phyloP scores from a whole-genome alignment of 116 monocot species.

The Dioscorea cayenensis region DNA sequence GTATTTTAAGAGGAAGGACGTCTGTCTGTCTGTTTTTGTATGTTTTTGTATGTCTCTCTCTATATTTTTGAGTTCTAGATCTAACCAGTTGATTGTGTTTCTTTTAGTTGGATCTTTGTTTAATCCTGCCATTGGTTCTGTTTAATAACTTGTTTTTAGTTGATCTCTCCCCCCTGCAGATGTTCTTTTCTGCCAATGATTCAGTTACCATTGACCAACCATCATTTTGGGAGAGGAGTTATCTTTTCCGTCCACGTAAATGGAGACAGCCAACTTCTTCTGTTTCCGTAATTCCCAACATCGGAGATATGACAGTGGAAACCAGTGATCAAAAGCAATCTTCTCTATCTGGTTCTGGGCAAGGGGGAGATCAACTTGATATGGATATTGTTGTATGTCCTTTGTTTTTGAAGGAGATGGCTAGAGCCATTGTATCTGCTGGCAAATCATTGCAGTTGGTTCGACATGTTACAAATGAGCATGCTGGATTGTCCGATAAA shows the following conservation, averaged over 20 bases:
- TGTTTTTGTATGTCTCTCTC: too few relatives aligned
- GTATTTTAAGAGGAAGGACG: too few relatives aligned
- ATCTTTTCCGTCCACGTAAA: constrained; percentile 40
- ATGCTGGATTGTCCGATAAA: constrained; percentile 11
- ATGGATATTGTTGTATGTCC: constrained; percentile 44
- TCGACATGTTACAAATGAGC: constrained; percentile 40
- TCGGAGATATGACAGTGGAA: constrained; percentile 9
- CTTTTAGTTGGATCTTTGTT: neutral
- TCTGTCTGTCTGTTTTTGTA: too few relatives aligned
- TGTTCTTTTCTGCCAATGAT: constrained; percentile 79
- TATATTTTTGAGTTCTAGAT: neutral
- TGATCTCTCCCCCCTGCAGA: constrained; percentile 28
- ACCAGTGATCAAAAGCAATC: constrained; percentile 10
- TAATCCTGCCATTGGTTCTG: neutral
- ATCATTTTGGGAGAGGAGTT: constrained; percentile 92
- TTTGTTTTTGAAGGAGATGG: constrained; percentile 64
- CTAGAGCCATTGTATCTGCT: constrained; percentile 82
- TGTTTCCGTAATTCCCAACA: neutral
- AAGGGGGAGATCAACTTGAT: constrained; percentile 27
- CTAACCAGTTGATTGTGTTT: neutral
- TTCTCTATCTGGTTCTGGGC: constrained; percentile 9
- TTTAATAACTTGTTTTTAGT: neutral
- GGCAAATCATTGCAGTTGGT: constrained; percentile 96
- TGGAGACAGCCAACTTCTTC: constrained; percentile 12
- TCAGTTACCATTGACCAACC: constrained; percentile 73